These are phyloP conservation scores for Desmodesmus armatus DNA, from an alignment of 139 green algal genomes.

Conservation along the genomic window DNA sequence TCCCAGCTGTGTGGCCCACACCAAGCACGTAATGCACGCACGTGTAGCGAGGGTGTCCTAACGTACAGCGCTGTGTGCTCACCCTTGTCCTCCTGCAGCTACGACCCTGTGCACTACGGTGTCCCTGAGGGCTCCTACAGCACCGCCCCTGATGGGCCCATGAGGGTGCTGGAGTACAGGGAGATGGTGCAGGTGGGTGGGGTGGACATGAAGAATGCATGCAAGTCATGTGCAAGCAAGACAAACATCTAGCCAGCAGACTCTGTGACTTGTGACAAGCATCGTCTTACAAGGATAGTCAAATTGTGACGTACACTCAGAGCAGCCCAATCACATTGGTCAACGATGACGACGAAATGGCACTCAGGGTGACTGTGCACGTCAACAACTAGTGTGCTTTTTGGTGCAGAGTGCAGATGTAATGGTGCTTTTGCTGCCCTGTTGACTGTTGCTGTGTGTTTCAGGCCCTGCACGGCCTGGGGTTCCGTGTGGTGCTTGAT, in stretches of 20 bases:
- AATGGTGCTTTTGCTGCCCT: too few relatives aligned
- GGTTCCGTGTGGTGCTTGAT: constrained; percentile 85
- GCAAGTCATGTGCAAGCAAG: too few relatives aligned
- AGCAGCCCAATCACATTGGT: too few relatives aligned
- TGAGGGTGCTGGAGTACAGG: constrained; percentile 80
- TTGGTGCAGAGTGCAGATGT: background rate
- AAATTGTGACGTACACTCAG: too few relatives aligned
- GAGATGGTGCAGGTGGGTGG: constrained; percentile 79
- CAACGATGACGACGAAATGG: too few relatives aligned
- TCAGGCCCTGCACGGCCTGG: constrained; percentile 62
- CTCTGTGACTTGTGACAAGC: too few relatives aligned
- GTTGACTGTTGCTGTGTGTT: constrained; percentile 54
- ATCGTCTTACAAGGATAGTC: too few relatives aligned
- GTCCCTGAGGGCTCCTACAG: constrained; percentile 91
- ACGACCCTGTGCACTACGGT: constrained; percentile 87
- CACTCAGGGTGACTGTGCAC: background rate
- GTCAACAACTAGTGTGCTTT: background rate
- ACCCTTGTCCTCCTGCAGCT: constrained; percentile 45
- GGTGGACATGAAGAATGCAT: too few relatives aligned
- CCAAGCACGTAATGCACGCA: too few relatives aligned
- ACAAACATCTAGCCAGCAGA: too few relatives aligned
- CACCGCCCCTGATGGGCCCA: constrained; percentile 79
- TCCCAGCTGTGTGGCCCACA: too few relatives aligned
- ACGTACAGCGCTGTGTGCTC: background rate
- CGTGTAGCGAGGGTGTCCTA: too few relatives aligned